phyloP scores from a whole-genome alignment of 345 rosid species.

The Mallotus nudiflorus region DNA sequence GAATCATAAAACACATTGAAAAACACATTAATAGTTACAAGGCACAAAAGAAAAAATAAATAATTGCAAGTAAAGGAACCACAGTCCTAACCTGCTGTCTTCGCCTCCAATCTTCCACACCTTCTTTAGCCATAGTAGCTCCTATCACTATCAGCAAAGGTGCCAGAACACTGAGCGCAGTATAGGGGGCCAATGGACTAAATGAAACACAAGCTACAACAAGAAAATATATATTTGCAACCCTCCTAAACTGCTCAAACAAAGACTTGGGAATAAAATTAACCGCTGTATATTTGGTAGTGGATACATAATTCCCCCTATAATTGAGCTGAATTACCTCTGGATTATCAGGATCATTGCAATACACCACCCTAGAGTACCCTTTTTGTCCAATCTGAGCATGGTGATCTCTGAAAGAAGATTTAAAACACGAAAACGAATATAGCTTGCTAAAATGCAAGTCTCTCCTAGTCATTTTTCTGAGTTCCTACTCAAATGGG shows the following conservation, averaged over 20 bases:
- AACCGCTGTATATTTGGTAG: constrained; percentile 69
- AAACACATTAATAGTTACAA: not conserved
- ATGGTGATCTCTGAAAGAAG: constrained; percentile 44
- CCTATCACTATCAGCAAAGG: constrained; percentile 84
- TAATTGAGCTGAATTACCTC: constrained; percentile 59
- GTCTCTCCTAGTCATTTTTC: constrained; percentile 42
- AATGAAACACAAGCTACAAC: constrained; percentile 86
- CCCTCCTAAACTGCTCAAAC: constrained; percentile 98
- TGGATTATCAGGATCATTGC: constrained; percentile 76
- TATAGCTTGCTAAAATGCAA: constrained; percentile 55
- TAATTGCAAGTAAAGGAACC: constrained; percentile 2
- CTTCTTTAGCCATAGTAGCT: constrained; percentile 85
- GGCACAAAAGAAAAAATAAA: not conserved
- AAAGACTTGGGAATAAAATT: constrained; percentile 92
- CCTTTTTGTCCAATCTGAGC: constrained; percentile 65
- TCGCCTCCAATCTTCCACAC: constrained; percentile 80
- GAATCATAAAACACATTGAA: not conserved
- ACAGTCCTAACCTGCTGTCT: constrained; percentile 57
- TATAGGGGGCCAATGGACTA: constrained; percentile 84
- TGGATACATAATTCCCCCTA: constrained; percentile 78
- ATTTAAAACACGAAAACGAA: constrained; percentile 59
- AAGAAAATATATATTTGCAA: constrained; percentile 85
- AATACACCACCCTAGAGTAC: constrained; percentile 79
- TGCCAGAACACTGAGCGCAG: constrained; percentile 63
- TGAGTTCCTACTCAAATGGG: constrained; percentile 14